A percentile compares a stretch with the other conserved stretches of the same genome.
phyloP scores from a whole-genome alignment of 2,329 filamentous ascomycete genomes.

The Coniosporium tulheliwenetii region DNA sequence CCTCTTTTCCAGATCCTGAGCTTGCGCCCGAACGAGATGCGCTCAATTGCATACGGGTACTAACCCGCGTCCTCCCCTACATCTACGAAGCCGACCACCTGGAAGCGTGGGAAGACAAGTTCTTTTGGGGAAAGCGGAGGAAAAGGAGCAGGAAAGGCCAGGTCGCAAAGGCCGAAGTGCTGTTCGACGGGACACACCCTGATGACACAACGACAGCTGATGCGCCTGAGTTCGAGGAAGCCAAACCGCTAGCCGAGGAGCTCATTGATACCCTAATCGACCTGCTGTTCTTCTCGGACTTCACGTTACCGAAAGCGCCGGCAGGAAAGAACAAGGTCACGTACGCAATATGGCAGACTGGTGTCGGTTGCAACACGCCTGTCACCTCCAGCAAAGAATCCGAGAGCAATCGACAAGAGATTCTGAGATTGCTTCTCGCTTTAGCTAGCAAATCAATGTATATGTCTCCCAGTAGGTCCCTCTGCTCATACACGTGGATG shows the following conservation, averaged over 20 bases:
- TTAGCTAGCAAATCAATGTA: constrained; percentile 90
- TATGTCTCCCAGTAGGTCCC: constrained; percentile 51
- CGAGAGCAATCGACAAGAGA: constrained; percentile 84
- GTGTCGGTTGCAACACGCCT: constrained; percentile 84
- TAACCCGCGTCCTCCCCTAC: constrained; percentile 80
- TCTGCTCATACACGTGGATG: not conserved
- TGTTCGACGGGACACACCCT: constrained; percentile 62
- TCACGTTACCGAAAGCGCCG: constrained; percentile 64
- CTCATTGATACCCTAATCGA: constrained; percentile 81
- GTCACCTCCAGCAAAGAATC: constrained; percentile 80
- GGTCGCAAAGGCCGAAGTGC: constrained; percentile 51
- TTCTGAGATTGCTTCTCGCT: constrained; percentile 71
- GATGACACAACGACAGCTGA: constrained; percentile 25
- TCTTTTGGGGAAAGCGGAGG: constrained; percentile 62
- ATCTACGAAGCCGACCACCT: constrained; percentile 80
- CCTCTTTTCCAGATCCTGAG: constrained; percentile 77
- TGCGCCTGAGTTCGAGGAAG: constrained; percentile 48
- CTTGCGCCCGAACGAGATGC: constrained; percentile 71
- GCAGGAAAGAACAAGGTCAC: constrained; percentile 65
- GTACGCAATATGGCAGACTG: constrained; percentile 95
- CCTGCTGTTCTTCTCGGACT: constrained; percentile 77
- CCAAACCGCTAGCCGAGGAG: constrained; percentile 80
- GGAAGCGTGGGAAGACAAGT: constrained; percentile 72
- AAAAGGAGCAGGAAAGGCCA: constrained; percentile 42
- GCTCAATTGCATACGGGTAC: constrained; percentile 86